phyloP scores from a whole-genome alignment of 176 grass and related monocot species.

The Dendrocalamus sinicus region DNA sequence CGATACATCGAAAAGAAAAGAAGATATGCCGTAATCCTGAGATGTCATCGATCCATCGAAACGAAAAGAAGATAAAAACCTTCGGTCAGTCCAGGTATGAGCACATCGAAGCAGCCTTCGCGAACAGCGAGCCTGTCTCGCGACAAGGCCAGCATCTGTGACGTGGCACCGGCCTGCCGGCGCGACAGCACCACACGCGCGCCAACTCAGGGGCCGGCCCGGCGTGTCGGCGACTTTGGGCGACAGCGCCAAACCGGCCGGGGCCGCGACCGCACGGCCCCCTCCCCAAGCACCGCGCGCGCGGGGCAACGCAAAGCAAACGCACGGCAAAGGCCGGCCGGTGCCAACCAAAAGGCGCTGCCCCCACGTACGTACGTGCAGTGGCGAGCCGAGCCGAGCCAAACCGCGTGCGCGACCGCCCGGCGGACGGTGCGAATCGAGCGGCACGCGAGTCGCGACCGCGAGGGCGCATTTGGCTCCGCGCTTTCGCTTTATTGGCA shows the following conservation, averaged over 20 bases:
- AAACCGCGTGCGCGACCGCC: no score
- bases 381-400: no score
- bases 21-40: neutral
- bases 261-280: conserved; percentile 16
- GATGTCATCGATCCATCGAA: no score
- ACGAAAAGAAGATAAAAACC: no score
- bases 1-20: no score
- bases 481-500: neutral
- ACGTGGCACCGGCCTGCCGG: neutral
- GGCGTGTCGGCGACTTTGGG: conserved; percentile 44
- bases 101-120: neutral
- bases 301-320: neutral
- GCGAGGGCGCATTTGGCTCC: neutral
- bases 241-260: conserved; percentile 19
- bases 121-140: neutral
- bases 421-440: neutral
- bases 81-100: neutral
- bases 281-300: neutral
- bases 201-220: conserved; percentile 15
- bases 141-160: neutral
- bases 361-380: neutral
- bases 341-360: conserved; percentile 21
- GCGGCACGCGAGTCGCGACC: neutral
- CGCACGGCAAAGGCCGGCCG: conserved; percentile 14
- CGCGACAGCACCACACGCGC: neutral